Evolutionary conservation across 2,329 filamentous ascomycete genomes (phyloP), one percentile per base, ranked within the genome.

Genomic region (Colletotrichum ledebouriae): DNA sequence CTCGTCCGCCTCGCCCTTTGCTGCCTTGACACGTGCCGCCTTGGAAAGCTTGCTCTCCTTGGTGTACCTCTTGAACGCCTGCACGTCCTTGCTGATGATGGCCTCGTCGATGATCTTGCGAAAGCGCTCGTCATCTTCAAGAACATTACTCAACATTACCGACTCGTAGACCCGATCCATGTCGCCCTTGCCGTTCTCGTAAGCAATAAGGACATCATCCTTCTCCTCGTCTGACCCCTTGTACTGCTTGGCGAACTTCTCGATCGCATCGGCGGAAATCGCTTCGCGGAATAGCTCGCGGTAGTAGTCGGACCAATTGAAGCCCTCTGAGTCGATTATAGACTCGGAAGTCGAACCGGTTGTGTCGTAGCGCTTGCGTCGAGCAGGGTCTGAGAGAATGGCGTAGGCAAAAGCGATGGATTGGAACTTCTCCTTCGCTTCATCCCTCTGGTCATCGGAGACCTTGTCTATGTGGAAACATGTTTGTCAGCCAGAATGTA

Each of bases 351-450:
- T 98, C 63, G 92, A 96, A 62, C 96, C 96, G 0, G 95, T 98
- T 60, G 87, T 85, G 77, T 99, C 95, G 82, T 97, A 99, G 67
- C 93, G 92, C 73, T 90, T 89, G 73, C 96, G 92, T 60, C 96
- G 89, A 20, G 86, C 85, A 22, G 91, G 85, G 73, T 98, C 93
- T 37, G 93, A 97, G 41, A 99, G 92, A 57, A 99, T 88, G 39
- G 94, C 95, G 76, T 98, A 97, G 59, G 96, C 95, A 75, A 98
- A 95, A 25, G 95, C 95, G 73, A 99, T 90, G 73, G 92, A 86
- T 80, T 99, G 96, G 78, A 99, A 99, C 61, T 87, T 91, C 69
- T 86, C 84, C 73, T 97, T 91, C 2, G 96, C 95, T 47, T 86
- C 82, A 29, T 90, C 86, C 75, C 93, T 94, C 59, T 90, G 82